Percentiles rank a stretch among this genome's conserved stretches.
Evolutionary conservation across 805 yeast genomes (phyloP).

Genomic region (Scheffersomyces lignosus): DNA sequence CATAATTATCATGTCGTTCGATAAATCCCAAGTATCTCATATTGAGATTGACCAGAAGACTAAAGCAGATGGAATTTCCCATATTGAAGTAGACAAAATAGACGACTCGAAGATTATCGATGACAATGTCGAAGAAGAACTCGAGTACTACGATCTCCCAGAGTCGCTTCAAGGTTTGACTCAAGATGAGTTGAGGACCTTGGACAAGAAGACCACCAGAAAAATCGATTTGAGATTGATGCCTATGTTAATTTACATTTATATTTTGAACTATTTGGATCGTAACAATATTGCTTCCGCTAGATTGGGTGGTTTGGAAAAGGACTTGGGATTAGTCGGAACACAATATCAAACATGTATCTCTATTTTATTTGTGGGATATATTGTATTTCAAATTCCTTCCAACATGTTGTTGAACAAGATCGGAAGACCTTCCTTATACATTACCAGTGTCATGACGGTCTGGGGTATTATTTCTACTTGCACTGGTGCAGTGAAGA

Average conservation of each 20-base stretch:
- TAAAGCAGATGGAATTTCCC: not conserved
- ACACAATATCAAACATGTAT: constrained; percentile 50
- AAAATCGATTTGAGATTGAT: constrained; percentile 51
- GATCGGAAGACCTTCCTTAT: constrained; percentile 50
- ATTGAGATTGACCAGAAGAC: constrained; percentile 1
- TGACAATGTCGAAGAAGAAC: constrained; percentile 3
- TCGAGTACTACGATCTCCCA: constrained; percentile 20
- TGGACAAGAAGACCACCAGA: constrained; percentile 45
- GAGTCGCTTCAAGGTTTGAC: constrained; percentile 30
- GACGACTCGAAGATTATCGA: not conserved
- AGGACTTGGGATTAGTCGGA: constrained; percentile 43
- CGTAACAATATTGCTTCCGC: constrained; percentile 57
- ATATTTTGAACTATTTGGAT: constrained; percentile 53
- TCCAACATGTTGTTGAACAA: constrained; percentile 47
- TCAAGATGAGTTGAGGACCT: constrained; percentile 42
- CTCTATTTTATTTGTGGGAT: constrained; percentile 52
- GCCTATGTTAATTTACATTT: constrained; percentile 51
- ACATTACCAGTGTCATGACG: constrained; percentile 50
- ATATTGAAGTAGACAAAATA: not conserved
- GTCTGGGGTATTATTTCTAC: constrained; percentile 51
- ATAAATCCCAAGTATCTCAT: constrained; percentile 1
- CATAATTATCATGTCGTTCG: not conserved
- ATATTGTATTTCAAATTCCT: constrained; percentile 50
- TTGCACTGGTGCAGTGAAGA: constrained; percentile 47
- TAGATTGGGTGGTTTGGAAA: constrained; percentile 48